Evolutionary conservation across 805 yeast species (phyloP).

Genomic region (Ogataea henricii): DNA sequence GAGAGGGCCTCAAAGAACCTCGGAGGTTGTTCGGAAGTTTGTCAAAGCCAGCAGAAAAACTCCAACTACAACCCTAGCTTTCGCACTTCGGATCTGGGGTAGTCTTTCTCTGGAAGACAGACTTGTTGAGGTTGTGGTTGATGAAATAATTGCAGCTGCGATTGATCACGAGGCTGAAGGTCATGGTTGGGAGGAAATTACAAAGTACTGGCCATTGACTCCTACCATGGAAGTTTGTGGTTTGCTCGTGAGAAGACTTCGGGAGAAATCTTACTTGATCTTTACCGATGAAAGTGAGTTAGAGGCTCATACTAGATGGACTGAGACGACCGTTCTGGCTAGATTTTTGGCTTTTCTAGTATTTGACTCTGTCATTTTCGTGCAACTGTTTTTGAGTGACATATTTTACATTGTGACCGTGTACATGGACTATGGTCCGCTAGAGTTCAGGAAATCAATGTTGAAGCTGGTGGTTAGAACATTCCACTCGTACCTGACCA

Average conservation of each 20-base stretch:
- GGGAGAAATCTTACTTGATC: slow-evolving; percentile 51
- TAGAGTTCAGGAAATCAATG: slow-evolving; percentile 60
- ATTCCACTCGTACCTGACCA: slow-evolving; percentile 66
- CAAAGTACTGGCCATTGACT: slow-evolving; percentile 59
- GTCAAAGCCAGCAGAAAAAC: slow-evolving; percentile 58
- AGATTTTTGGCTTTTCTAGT: slow-evolving; percentile 64
- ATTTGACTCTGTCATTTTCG: slow-evolving; percentile 65
- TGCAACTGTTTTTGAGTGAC: slow-evolving; percentile 70
- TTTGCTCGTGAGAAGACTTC: slow-evolving; percentile 57
- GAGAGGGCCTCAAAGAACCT: slow-evolving; percentile 60
- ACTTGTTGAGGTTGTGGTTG: slow-evolving; percentile 58
- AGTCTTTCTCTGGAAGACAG: slow-evolving; percentile 62
- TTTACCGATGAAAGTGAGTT: slow-evolving; percentile 46
- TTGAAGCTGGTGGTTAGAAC: slow-evolving; percentile 66
- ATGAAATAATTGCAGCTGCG: slow-evolving; percentile 73
- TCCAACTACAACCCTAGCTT: slow-evolving; percentile 48
- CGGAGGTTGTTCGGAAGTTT: slow-evolving; percentile 61
- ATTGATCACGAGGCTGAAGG: slow-evolving; percentile 79
- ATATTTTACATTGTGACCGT: slow-evolving; percentile 66
- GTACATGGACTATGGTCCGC: slow-evolving; percentile 51
- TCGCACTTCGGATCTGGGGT: slow-evolving; percentile 68
- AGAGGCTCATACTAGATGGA: slow-evolving; percentile 60
- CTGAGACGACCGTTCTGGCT: slow-evolving; percentile 69
- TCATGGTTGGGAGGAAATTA: slow-evolving; percentile 62
- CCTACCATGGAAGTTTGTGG: slow-evolving; percentile 79